Conservation (phyloP, 1,284 basidiomycete genomes). For the Mycena citricolor region DNA sequence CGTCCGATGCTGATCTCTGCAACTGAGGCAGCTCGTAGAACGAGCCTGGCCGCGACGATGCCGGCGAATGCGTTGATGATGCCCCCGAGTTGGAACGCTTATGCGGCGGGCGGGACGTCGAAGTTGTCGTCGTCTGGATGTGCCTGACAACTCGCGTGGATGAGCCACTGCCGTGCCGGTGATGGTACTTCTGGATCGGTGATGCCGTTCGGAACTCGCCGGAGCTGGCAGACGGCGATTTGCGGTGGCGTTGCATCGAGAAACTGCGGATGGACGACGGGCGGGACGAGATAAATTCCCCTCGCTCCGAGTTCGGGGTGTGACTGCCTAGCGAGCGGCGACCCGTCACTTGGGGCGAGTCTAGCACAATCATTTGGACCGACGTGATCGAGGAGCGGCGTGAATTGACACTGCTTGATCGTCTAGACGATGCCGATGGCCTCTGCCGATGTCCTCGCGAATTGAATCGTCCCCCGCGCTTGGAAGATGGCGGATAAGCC, state of each 20-base stretch:
- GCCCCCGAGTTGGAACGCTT: constrained; percentile 67
- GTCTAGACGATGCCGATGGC: constrained; percentile 66
- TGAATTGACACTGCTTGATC: constrained; percentile 82
- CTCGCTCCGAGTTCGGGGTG: constrained; percentile 77
- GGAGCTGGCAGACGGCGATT: constrained; percentile 76
- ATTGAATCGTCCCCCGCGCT: constrained; percentile 30
- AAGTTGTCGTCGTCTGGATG: constrained; percentile 40
- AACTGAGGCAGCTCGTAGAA: constrained; percentile 56
- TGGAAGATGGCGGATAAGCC: no score
- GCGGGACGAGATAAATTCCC: constrained; percentile 69
- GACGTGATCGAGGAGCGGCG: constrained; percentile 70
- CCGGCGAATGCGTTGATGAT: constrained; percentile 70
- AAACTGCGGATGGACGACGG: constrained; percentile 76
- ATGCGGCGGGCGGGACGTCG: constrained; percentile 43
- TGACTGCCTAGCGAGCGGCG: constrained; percentile 68
- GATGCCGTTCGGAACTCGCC: constrained; percentile 64
- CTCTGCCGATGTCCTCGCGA: constrained; percentile 54
- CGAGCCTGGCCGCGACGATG: constrained; percentile 72
- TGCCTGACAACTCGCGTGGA: constrained; percentile 77
- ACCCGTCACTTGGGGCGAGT: constrained; percentile 58
- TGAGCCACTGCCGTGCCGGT: constrained; percentile 69
- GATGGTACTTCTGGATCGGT: constrained; percentile 70
- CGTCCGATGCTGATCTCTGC: constrained; percentile 47
- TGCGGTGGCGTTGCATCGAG: constrained; percentile 62
- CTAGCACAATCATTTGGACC: constrained; percentile 56